Evolutionary conservation across 176 grass and related monocot genomes (phyloP), one percentile per base, ranked within the genome.

Genomic region (Avena sativa): DNA sequence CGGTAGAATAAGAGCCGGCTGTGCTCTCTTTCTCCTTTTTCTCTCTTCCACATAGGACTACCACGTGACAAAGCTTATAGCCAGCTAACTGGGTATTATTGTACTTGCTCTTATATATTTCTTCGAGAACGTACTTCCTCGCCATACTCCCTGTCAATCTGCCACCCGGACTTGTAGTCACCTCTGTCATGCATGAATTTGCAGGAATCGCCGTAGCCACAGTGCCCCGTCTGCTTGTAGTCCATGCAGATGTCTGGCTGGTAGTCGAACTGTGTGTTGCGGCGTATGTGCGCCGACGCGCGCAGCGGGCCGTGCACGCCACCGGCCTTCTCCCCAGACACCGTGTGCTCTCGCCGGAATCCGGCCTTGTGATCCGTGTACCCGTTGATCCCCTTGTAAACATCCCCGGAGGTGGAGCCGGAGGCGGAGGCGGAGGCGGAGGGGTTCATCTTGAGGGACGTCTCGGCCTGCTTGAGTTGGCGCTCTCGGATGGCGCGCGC

Each of bases 101-200:
- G 23, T 23, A 23, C 23, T 23, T 23, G 23, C 23, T 23, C 23
- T 23, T 23, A 36, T 36, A 36, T 1, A 36, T 38, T 38, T 38
- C 36, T 38, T 38, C 36, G 36, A 38, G 36, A 38, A 38, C 36
- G 36, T 38, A 38, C 36, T 38, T 38, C 78, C 77, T 93, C 95
- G 0, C 95, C 95, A 72, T 84, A 91, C 28, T 98, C 95, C 89
- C 84, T 95, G 81, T 98, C 93, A 71, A 98, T 13, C 87, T 98
- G 95, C 93, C 95, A 98, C 17, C 95, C 93, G 8, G 95, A 95
- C 74, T 98, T 98, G 79, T 98, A 98, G 73, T 98, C 91, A 80
- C 93, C 93, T 80, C 91, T 81, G 59, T 93, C 95, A 38, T 98
- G 95, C 95, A 98, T 93, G 83, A 98, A 98, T 76, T 98, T 98